Base-by-base conservation (phyloP, 1,139 yeast species). In the Saccharomyces hybrid region DNA sequence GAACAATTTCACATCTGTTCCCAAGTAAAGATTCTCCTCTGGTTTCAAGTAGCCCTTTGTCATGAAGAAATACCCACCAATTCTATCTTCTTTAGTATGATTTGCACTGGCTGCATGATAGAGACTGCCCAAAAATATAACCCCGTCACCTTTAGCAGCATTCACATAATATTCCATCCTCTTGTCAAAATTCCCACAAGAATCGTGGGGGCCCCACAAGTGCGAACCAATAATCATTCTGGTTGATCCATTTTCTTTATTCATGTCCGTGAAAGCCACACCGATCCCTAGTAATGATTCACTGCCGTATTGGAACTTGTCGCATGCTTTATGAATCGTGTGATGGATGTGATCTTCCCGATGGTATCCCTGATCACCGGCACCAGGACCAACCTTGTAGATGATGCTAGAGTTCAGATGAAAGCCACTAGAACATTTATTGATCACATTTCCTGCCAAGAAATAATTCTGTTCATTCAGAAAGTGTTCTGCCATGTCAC, bases 61-160 rank as follows among this genome's bases (percentile, higher is more conserved):
- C 44, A 38, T 38, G 11, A 38, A 38, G 11, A 38, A 16, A 19
- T 9, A 38, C 11, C 24, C 44, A 9, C 49, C 59, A 60, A 78
- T 75, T 14, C 79, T 74, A 51, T 68, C 69, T 53, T 64, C 59
- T 51, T 52, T 55, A 12, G 71, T 68, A 8, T 52, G 54, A 51
- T 69, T 69, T n/a, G 71, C 65, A 48, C 69, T 61, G 4, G 70
- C 72, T 16, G 68, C 71, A 55, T 69, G 72, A 52, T 64, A 62
- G 47, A 66, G 59, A 5, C 70, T 64, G 3, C 66, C 71, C 16
- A 69, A 61, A 68, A 69, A 64, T 53, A 69, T 64, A 46, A 65
- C 63, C 12, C 62, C 65, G 53, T 69, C 73, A 16, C 72, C 72
- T 26, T 61, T 60, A 14, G 68, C 67, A 53, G 68, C 55, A 54